A percentile compares a stretch with the other conserved stretches of the same genome.
phyloP scores from a whole-genome alignment of 1,284 basidiomycete species.

The Rugosomyces carneus region DNA sequence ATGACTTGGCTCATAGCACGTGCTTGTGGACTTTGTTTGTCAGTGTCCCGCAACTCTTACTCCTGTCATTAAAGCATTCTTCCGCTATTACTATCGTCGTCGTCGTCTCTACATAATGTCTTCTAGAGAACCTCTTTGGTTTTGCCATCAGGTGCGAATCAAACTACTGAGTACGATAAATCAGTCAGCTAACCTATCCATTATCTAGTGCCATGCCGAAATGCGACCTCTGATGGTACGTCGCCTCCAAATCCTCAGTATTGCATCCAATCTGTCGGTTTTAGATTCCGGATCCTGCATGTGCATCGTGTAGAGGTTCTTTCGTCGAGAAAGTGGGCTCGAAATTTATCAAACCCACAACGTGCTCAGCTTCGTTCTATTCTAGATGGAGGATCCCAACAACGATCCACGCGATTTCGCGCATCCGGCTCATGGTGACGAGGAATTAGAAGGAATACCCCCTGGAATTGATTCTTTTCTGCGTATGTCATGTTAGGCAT shows the following conservation, averaged over 20 bases:
- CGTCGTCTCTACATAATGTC: constrained; percentile 41
- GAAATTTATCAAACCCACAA: background rate
- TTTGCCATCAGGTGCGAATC: constrained; percentile 60
- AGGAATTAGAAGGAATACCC: constrained; percentile 28
- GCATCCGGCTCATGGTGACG: constrained; percentile 21
- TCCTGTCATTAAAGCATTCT: background rate
- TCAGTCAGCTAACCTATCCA: constrained; percentile 12
- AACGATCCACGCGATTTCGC: constrained; percentile 71
- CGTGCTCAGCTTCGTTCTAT: constrained; percentile 1
- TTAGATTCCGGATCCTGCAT: constrained; percentile 70
- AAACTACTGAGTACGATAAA: constrained; percentile 10
- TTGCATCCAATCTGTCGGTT: constrained; percentile 8
- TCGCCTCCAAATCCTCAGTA: constrained; percentile 10
- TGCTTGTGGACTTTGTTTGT: constrained; percentile 12
- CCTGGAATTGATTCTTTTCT: constrained; percentile 42
- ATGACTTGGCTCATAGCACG: background rate
- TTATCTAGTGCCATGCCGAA: constrained; percentile 63
- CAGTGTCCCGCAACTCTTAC: constrained; percentile 4
- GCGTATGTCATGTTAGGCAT: constrained; percentile 26
- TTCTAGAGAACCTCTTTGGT: constrained; percentile 68
- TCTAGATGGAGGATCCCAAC: constrained; percentile 61
- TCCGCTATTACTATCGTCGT: background rate
- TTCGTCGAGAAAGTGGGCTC: constrained; percentile 68
- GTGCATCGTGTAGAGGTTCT: constrained; percentile 62
- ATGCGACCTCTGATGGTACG: constrained; percentile 76